Evolutionary conservation across 768 basidiomycete species (phyloP), one percentile per base, ranked within the genome.

Genomic region (Tylopilus subfusipes): DNA sequence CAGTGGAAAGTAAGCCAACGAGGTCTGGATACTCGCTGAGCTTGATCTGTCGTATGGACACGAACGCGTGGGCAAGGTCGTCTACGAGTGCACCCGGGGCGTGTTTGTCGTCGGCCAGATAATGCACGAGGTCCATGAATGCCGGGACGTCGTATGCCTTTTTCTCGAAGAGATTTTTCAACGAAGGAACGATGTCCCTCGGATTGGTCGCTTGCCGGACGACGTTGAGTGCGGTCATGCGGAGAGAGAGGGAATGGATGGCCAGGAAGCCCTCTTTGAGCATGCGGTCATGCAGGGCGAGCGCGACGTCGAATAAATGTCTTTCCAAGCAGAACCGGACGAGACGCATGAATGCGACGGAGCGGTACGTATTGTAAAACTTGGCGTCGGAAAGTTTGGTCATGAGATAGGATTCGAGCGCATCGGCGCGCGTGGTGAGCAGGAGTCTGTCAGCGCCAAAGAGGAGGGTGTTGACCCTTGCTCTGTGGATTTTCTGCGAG

Each of bases 201-300:
- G 30, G 21, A 4, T 39, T 40, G 8, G 30, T 57, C 22, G 59
- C 50, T 14, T 33, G 27, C 1, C 52, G 52, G 19, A 63, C 44
- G 24, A 76, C 47, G 19, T 62, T 48, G 34, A 77, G 62, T 0
- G 74, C 73, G 13, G 73, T 51, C 60, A 83, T 73, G 47, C 72
- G 74, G 9, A 77, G 73, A 47, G 75, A 68, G 14, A 80, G 70
- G 14, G 71, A 50, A 8, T 68, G 54, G 14, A 74, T 62, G 1
- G 76, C 70, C 2, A 74, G 47, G 39, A 80, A 69, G 10, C 75
- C 74, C 18, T 75, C 72, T 1, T 67, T 61, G 19, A 63, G 55
- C 76, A 84, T 78, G 18, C 73, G 70, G 9, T 70, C 59, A 59
- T 79, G 75, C 12, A 82, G 64, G 3, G 63, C 54, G 18, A 72